Base-by-base conservation (phyloP, 108 stramenopile genomes). In the Fragilaria radians region DNA sequence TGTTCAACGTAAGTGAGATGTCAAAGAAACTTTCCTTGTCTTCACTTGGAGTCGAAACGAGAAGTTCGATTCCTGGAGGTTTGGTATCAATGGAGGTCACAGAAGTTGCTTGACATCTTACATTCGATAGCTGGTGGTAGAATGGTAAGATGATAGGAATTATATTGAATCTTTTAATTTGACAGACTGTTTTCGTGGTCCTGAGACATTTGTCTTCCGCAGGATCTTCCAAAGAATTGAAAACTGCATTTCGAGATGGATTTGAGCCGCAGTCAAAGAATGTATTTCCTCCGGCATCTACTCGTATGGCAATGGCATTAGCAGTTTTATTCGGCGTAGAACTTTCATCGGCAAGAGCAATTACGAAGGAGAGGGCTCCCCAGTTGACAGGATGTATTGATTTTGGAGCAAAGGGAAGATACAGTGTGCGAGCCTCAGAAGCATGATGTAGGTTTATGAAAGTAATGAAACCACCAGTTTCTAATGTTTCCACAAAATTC, bases 401-500 rank as follows among this genome's bases (percentile, higher is more conserved):
- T 1, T 52, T 57, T 0, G 85, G 83, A 23, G 72, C 75, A 77
- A 89, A 92, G 17, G 85, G 82, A 36, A 89, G 48, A 62, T 76
- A 87, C 32, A 92, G 53, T 18, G 91, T 89, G 42, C 70, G 68
- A 18, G 76, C 48, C 54, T 83, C 83, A 4, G 81, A 61, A 63
- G 49, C 80, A 47, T 79, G 68, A 32, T 75, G 72, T n/a, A 82
- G 48, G 17, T 86, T 85, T 5, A 84, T 54, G 54, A 88, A 85
- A 0, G 83, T 83, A 23, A 89, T 66, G 55, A 85, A 92, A 30
- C 91, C 91, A 55, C 90, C 90, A 1, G 2, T 22, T 23, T 61
- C 46, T 21, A 48, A 24, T 22, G 25, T 30, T 27, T 57, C 55
- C 3, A 57, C 55, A n/a, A 22, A 53, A 3, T 53, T 3, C 28